Evolutionary conservation across 1,284 basidiomycete species (phyloP).

Genomic region (Ganoderma lucidum): DNA sequence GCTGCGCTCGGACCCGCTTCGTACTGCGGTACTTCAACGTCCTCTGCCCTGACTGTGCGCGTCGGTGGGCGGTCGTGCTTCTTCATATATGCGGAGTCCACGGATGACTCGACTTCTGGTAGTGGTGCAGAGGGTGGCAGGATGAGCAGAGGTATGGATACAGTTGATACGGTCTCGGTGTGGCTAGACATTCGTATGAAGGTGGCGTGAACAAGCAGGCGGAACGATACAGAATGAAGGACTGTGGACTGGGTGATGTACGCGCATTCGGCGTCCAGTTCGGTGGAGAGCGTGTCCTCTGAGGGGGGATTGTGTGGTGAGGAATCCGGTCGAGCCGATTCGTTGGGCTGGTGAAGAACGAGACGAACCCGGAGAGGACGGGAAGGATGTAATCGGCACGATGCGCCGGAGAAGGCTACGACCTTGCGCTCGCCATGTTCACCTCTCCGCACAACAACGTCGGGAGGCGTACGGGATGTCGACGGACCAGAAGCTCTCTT

Average conservation of each 20-base stretch:
- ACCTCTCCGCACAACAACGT: conserved; percentile 31
- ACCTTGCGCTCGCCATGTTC: conserved; percentile 49
- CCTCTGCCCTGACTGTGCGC: conserved; percentile 72
- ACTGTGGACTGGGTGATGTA: conserved; percentile 81
- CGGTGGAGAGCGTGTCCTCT: conserved; percentile 54
- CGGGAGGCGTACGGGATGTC: conserved; percentile 34
- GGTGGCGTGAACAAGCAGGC: conserved; percentile 68
- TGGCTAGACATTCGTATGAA: conserved; percentile 74
- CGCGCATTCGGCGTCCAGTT: conserved; percentile 67
- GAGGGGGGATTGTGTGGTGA: conserved; percentile 48
- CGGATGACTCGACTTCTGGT: conserved; percentile 72
- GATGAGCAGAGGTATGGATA: conserved; percentile 72
- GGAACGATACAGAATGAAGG: conserved; percentile 75
- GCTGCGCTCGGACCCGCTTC: conserved; percentile 77
- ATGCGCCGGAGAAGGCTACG: conserved; percentile 77
- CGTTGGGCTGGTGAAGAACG: conserved; percentile 69
- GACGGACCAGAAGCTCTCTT: conserved; percentile 32
- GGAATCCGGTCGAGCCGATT: conserved; percentile 54
- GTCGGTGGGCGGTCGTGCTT: conserved; percentile 83
- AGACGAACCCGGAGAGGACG: conserved; percentile 74
- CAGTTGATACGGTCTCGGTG: conserved; percentile 67
- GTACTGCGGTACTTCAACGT: conserved; percentile 71
- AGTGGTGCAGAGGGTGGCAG: conserved; percentile 77
- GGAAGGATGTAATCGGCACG: conserved; percentile 80
- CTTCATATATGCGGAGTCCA: conserved; percentile 81